Evolutionary conservation across 768 basidiomycete genomes (phyloP), one percentile per base, ranked within the genome.

Genomic region (Pulveroboletus sp.): DNA sequence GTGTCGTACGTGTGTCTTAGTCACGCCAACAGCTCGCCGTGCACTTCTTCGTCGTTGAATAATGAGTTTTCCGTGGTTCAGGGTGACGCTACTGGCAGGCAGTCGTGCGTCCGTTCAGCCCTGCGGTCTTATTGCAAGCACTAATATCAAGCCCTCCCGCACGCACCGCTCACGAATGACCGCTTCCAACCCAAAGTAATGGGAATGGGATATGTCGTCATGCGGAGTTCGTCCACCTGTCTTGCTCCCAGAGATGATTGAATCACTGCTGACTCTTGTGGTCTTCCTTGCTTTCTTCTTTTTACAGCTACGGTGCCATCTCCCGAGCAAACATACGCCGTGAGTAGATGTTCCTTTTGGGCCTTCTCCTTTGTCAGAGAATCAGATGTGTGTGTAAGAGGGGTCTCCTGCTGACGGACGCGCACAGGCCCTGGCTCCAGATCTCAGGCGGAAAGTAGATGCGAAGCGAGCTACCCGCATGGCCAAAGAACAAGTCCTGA

Each of bases 371-470:
- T 10, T 30, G 27, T 27, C 11, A 28, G 53, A 39, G 32, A n/a
- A 21, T 57, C 28, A n/a, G 28, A 12, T 10, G 27, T 7, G 30
- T 21, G 30, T 31, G 31, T 24, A 32, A 26, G 14, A 17, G 33
- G 24, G 49, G 30, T 27, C 38, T 40, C 37, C 30, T 27, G 12
- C 46, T 57, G 36, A 47, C 46, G 27, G 27, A 21, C 10, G 36
- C 47, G 35, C 49, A 24, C 54, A 85, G 83, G 70, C 74, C 62
- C 73, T 86, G 74, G 75, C 84, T 18, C 84, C 85, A 54, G 82
- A 83, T 69, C 64, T 85, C 53, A 76, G 74, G 56, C 75, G 78
- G 41, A 79, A 78, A 57, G 84, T 86, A 15, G 85, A 86, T 57
- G 77, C 77, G 3, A 72, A 75, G 49, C 76, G 80, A 32, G 75